Conservation (phyloP, 345 rosid genomes). For the Cardamine occulta region DNA sequence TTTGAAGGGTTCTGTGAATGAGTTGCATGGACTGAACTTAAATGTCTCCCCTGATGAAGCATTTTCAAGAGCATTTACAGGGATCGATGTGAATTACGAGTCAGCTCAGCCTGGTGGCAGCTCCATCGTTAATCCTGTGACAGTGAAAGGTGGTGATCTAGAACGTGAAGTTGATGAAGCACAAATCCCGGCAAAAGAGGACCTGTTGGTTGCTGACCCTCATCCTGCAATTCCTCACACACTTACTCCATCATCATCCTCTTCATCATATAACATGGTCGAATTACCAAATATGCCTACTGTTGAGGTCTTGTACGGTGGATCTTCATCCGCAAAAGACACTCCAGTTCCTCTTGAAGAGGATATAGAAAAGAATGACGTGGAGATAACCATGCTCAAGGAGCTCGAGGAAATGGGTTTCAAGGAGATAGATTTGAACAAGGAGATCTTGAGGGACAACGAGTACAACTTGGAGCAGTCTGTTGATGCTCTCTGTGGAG, state of each 20-base stretch:
- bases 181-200: constrained; percentile 49
- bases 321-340: constrained; percentile 32
- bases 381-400: constrained; percentile 65
- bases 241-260: constrained; percentile 27
- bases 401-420: constrained; percentile 96
- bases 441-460: constrained; percentile 75
- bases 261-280: constrained; percentile 51
- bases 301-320: constrained; percentile 30
- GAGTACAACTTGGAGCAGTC: constrained; percentile 77
- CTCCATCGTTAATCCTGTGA: constrained; percentile 21
- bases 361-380: constrained; percentile 34
- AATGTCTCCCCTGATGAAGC: constrained; percentile 59
- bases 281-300: constrained; percentile 49
- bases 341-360: constrained; percentile 22
- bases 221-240: constrained; percentile 36
- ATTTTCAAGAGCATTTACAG: constrained; percentile 37
- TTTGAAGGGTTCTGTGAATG: constrained; percentile 42
- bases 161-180: constrained; percentile 47
- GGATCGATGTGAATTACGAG: constrained; percentile 25
- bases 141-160: constrained; percentile 13
- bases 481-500: constrained; percentile 78
- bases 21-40: constrained; percentile 60
- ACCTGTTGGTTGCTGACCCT: constrained; percentile 45
- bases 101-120: constrained; percentile 35
- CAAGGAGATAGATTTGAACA: constrained; percentile 84